phyloP scores from a whole-genome alignment of 108 stramenopile species.

The Asterionellopsis glacialis region DNA sequence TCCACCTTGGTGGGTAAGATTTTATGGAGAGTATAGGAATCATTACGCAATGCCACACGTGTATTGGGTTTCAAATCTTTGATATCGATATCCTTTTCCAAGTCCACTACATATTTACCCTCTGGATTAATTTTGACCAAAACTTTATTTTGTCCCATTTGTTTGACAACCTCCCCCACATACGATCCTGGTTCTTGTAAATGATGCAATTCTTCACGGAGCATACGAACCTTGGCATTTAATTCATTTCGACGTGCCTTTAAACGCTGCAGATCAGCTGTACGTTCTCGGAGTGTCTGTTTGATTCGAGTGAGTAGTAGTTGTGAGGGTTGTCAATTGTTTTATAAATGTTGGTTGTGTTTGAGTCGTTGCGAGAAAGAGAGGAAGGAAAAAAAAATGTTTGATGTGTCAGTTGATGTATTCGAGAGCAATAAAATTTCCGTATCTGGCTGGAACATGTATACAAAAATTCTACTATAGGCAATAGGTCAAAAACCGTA shows the following conservation, averaged over 20 bases:
- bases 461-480: too few species aligned
- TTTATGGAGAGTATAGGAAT: constrained; percentile 98
- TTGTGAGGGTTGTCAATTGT: too few species aligned
- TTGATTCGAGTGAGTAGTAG: too few species aligned
- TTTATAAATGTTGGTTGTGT: too few species aligned
- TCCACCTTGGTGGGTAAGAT: constrained; percentile 99
- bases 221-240: constrained; percentile 94
- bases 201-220: constrained; percentile 97
- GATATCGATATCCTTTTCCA: constrained; percentile 96
- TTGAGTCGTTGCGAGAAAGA: too few species aligned
- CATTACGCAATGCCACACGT: constrained; percentile 96
- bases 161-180: constrained; percentile 99
- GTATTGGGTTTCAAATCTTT: constrained; percentile 96
- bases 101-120: constrained; percentile 99
- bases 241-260: constrained; percentile 97
- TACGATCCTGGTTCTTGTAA: constrained; percentile 97
- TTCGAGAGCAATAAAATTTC: too few species aligned
- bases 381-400: too few species aligned
- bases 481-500: too few species aligned
- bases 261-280: constrained; percentile 83
- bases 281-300: constrained; percentile 69
- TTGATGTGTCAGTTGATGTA: too few species aligned
- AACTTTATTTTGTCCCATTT: constrained; percentile 98
- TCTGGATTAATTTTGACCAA: constrained; percentile 98
- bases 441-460: too few species aligned